Evolutionary conservation across 164 flowering plant genomes (phyloP), one percentile per base, ranked within the genome.

Genomic region (grape (Vitis vinifera)): DNA sequence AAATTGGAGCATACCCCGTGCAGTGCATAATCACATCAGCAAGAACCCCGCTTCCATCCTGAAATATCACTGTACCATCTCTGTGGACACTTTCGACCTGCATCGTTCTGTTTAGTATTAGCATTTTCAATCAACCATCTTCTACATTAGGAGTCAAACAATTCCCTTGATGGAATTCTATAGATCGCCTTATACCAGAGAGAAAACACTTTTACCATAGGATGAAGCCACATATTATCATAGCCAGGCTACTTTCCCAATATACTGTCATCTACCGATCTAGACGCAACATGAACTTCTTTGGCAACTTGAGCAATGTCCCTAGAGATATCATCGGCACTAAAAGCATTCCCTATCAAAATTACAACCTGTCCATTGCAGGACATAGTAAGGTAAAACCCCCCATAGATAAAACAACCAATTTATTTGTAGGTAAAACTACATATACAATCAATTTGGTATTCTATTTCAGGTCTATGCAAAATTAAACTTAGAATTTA

Each of bases 171-270:
- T 16, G 56, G 69, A 31, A n/a, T 37, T 29, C 50, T 68, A 55
- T 59, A 56, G 58, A 51, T 17, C 60, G 27, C 53, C 69, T 3
- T 51, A 9, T 12, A 11, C 17, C 49, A 8, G 3, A 23, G 66
- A 59, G 65, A 69, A 66, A 62, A 29, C 10, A 30, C 12, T 64
- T 69, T 82, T 88, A 94, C 97, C 97, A 85, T 85, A 16, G 92
- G 74, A 86, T 89, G 97, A 78, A 87, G 83, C 94, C 97, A 86
- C 73, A 94, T 72, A 65, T 92, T 92, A 37, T 84, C 82, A 79
- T 82, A 77, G 65, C 88, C 91, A 63, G 83, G 74, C 68, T 62
- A 83, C 76, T 80, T 81, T 58, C 72, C 78, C 14, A 61, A 55
- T 12, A 77, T 50, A 61, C 65, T 87, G 51, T 61, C 71, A 8